These are phyloP conservation scores for Boletus eberwhitei DNA, from an alignment of 768 basidiomycete genomes.

Conservation along the genomic window DNA sequence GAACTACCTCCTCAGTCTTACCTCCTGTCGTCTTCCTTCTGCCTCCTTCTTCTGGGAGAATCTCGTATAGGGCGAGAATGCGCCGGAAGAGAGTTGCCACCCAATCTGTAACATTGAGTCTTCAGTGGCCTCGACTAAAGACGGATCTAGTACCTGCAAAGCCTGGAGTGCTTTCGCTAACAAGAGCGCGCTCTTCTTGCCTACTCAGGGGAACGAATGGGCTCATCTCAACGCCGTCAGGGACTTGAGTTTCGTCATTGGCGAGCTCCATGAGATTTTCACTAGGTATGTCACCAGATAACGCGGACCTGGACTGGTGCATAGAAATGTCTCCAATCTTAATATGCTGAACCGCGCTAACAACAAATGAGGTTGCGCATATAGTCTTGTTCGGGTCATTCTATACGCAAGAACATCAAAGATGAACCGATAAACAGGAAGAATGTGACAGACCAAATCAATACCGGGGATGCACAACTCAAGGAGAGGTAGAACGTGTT, in stretches of 20 bases:
- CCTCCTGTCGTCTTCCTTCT: constrained; percentile 81
- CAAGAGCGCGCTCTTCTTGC: constrained; percentile 69
- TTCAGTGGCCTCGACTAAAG: background rate
- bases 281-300: constrained; percentile 50
- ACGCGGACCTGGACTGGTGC: constrained; percentile 52
- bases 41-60: constrained; percentile 93
- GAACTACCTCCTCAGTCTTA: constrained; percentile 70
- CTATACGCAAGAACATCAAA: constrained; percentile 33
- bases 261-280: constrained; percentile 57
- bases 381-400: constrained; percentile 81
- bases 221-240: constrained; percentile 44
- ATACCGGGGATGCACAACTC: constrained; percentile 91
- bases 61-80: constrained; percentile 83
- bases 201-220: constrained; percentile 41
- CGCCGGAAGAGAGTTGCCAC: constrained; percentile 73
- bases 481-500: constrained; percentile 81
- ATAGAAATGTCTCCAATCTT: constrained; percentile 75
- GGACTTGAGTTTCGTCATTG: constrained; percentile 42
- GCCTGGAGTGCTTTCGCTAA: constrained; percentile 71
- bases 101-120: constrained; percentile 55
- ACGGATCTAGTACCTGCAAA: constrained; percentile 58
- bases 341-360: constrained; percentile 68
- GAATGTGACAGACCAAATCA: constrained; percentile 58
- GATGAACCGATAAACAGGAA: background rate
- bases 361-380: constrained; percentile 76